These are phyloP conservation scores for Amesomyces nigricolor DNA, from an alignment of 2,329 filamentous ascomycete species.

Conservation along the genomic window DNA sequence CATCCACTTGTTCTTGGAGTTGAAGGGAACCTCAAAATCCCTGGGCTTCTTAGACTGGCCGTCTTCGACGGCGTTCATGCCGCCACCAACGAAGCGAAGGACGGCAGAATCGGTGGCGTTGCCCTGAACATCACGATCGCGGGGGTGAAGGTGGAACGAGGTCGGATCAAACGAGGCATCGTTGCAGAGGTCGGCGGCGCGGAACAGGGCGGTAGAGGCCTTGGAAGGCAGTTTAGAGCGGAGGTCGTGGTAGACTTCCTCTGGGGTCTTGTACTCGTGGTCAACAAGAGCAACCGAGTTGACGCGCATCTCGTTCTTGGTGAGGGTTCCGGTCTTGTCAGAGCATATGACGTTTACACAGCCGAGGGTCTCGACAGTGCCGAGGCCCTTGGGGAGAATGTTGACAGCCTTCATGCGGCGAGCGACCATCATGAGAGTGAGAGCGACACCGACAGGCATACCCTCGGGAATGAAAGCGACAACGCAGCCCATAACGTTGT, in stretches of 20 bases:
- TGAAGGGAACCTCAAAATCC: constrained; percentile 58
- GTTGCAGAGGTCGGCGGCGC: constrained; percentile 14
- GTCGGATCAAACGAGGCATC: constrained; percentile 21
- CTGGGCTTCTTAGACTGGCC: constrained; percentile 42
- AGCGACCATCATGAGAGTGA: constrained; percentile 29
- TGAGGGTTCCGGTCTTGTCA: constrained; percentile 61
- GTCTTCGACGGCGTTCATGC: constrained; percentile 40
- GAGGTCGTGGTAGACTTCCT: constrained; percentile 34
- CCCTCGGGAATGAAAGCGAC: constrained; percentile 39
- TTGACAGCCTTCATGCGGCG: constrained; percentile 39
- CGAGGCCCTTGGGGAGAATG: constrained; percentile 53
- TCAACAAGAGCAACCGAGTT: constrained; percentile 1
- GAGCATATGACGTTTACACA: constrained; percentile 54
- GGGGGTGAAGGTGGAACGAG: constrained; percentile 13
- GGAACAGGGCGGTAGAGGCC: constrained; percentile 31
- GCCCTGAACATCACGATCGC: constrained; percentile 20
- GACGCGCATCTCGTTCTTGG: constrained; percentile 58
- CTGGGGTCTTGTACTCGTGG: constrained; percentile 17
- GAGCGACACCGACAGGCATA: constrained; percentile 36
- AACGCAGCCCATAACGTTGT: constrained; percentile 24
- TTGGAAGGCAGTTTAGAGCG: constrained; percentile 50
- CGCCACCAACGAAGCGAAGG: constrained; percentile 54
- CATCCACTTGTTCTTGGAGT: constrained; percentile 56
- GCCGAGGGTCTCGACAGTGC: constrained; percentile 50
- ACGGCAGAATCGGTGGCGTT: constrained; percentile 23